These are phyloP conservation scores for Mortierella sp. DNA, from an alignment of 371 early-diverging fungal genomes.

Conservation along the genomic window DNA sequence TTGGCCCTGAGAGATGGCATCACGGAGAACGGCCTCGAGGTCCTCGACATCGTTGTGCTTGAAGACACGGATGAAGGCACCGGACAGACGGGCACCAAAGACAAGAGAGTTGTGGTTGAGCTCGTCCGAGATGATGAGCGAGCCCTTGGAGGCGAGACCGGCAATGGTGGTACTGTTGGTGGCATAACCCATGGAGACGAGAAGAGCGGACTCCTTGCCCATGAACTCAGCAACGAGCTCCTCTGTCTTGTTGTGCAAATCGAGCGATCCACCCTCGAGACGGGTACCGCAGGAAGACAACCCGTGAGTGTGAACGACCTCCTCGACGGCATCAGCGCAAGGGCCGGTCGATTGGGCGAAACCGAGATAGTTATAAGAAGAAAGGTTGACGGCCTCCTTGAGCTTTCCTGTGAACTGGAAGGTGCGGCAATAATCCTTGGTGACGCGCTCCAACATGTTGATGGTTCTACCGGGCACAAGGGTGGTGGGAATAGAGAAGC, in stretches of 20 bases:
- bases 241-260: slow-evolving; percentile 89
- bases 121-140: slow-evolving; percentile 97
- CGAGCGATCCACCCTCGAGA: slow-evolving; percentile 73
- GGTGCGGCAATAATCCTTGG: slow-evolving; percentile 87
- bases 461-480: slow-evolving; percentile 96
- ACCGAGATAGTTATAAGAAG: slow-evolving; percentile 99
- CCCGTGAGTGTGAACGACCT: slow-evolving; percentile 74
- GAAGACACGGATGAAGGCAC: slow-evolving; percentile 96
- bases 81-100: slow-evolving; percentile 96
- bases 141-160: slow-evolving; percentile 91
- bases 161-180: slow-evolving; percentile 99
- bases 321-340: slow-evolving; percentile 94
- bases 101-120: slow-evolving; percentile 98
- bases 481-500: slow-evolving; percentile 97
- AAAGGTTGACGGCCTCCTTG: slow-evolving; percentile 93
- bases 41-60: slow-evolving; percentile 93
- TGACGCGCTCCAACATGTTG: slow-evolving; percentile 87
- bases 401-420: slow-evolving; percentile 89
- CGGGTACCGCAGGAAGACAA: slow-evolving; percentile 77
- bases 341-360: slow-evolving; percentile 94
- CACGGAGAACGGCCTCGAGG: slow-evolving; percentile 90
- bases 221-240: slow-evolving; percentile 95
- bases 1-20: slow-evolving; percentile 98
- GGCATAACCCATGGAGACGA: slow-evolving; percentile 99
- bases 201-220: slow-evolving; percentile 94